Conservation (phyloP, 441 rosid genomes). For the Theobroma grandiflorum region DNA sequence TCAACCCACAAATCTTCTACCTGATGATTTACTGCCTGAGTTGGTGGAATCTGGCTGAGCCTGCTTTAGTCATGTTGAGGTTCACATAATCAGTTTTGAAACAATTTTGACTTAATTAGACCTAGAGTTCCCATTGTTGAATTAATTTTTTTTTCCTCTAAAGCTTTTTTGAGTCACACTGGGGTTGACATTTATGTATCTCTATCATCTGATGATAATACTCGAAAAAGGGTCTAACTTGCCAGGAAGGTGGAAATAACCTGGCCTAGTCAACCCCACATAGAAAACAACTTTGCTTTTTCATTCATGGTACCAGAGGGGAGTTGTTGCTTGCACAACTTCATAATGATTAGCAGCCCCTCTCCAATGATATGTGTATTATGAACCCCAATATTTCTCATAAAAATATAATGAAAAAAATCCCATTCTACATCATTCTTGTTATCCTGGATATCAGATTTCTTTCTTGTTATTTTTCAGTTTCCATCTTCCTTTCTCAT, state of each 20-base stretch:
- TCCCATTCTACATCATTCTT: neutral
- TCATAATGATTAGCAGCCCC: conserved; percentile 6
- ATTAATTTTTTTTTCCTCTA: neutral
- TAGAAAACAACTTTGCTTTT: conserved; percentile 6
- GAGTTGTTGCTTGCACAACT: conserved; percentile 20
- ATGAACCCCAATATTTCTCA: conserved; percentile 24
- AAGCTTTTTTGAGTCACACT: conserved; percentile 16
- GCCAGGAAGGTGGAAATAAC: conserved; percentile 7
- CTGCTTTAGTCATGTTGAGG: conserved; percentile 23
- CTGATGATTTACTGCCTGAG: conserved; percentile 7
- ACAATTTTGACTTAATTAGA: conserved; percentile 52
- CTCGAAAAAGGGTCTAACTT: conserved; percentile 15
- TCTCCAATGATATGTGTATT: conserved; percentile 27
- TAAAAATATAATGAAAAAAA: neutral
- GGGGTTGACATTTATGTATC: conserved; percentile 5
- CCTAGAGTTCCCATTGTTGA: conserved; percentile 20
- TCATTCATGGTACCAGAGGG: conserved; percentile 5
- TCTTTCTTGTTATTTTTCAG: neutral
- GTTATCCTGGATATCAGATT: neutral
- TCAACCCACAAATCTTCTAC: conserved; percentile 19
- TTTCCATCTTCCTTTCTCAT: neutral
- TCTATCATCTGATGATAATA: neutral
- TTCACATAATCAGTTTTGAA: conserved; percentile 32
- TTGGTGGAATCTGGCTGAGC: conserved; percentile 24
- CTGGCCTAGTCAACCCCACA: conserved; percentile 19